Percentiles rank a stretch among this genome's conserved stretches.
Conservation (phyloP, 805 yeast genomes). For the Metschnikowia dekortorum region DNA sequence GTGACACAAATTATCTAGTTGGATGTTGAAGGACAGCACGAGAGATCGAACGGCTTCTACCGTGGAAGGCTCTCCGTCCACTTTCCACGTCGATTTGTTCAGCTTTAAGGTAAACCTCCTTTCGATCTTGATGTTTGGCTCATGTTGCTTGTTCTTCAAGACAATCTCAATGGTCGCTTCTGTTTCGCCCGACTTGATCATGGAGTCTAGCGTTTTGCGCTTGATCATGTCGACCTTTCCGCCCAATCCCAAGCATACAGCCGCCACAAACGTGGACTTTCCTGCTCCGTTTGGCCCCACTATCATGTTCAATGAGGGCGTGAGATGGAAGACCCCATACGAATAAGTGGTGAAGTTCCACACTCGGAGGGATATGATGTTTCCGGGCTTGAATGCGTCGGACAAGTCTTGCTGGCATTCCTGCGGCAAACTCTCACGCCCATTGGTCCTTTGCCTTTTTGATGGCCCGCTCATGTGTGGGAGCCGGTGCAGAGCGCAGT, state of each 20-base stretch:
- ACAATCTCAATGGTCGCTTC: constrained; percentile 47
- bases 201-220: constrained; percentile 58
- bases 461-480: neutral
- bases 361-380: constrained; percentile 48
- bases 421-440: neutral
- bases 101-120: constrained; percentile 41
- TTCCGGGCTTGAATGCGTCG: constrained; percentile 38
- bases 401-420: neutral
- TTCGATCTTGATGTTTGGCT: constrained; percentile 34
- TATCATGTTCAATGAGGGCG: constrained; percentile 84
- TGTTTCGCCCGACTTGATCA: constrained; percentile 64
- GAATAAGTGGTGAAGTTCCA: constrained; percentile 66
- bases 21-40: constrained; percentile 59
- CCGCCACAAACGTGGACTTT: constrained; percentile 88
- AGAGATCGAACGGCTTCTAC: constrained; percentile 45
- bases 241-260: constrained; percentile 82
- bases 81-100: constrained; percentile 46
- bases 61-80: constrained; percentile 38
- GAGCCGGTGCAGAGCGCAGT: neutral
- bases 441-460: constrained; percentile 5
- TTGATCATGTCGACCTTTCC: constrained; percentile 76
- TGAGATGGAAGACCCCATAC: constrained; percentile 65
- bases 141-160: constrained; percentile 37
- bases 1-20: constrained; percentile 87
- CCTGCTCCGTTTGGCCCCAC: constrained; percentile 98